These are phyloP conservation scores for Talaromyces stipitatus DNA, from an alignment of 495 filamentous ascomycete species.

Conservation along the genomic window DNA sequence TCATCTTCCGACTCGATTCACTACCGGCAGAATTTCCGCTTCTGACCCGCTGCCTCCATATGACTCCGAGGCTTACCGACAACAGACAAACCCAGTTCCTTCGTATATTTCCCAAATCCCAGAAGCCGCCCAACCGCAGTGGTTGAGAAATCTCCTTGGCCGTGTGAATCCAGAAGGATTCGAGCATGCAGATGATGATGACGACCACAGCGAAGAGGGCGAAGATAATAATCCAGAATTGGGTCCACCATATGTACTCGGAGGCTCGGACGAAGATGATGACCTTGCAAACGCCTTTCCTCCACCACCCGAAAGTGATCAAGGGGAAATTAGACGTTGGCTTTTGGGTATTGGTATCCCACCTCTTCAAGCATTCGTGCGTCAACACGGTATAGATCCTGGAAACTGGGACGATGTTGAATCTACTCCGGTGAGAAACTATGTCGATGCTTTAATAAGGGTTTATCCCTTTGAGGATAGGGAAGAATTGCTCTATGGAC, in stretches of 20 bases:
- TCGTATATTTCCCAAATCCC: slow-evolving; percentile 27
- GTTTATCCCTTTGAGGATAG: slow-evolving; percentile 21
- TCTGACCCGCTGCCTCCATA: slow-evolving; percentile 40
- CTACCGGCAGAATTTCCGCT: slow-evolving; percentile 33
- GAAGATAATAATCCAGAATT: background rate
- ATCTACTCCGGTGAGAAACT: slow-evolving; percentile 29
- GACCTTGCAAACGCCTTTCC: slow-evolving; percentile 8
- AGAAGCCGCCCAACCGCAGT: slow-evolving; percentile 26
- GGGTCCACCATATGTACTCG: too few relatives aligned
- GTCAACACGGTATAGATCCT: slow-evolving; percentile 35
- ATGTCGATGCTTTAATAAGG: slow-evolving; percentile 25
- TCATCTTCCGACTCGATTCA: slow-evolving; percentile 33
- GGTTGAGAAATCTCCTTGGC: slow-evolving; percentile 34
- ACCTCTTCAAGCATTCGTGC: slow-evolving; percentile 27
- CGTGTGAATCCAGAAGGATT: slow-evolving; percentile 22
- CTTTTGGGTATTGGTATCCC: slow-evolving; percentile 28
- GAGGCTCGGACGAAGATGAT: too few relatives aligned
- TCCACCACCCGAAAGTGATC: slow-evolving; percentile 19
- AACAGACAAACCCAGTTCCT: slow-evolving; percentile 31
- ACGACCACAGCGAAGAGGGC: slow-evolving; percentile 4
- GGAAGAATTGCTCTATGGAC: slow-evolving; percentile 22
- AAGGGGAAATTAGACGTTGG: slow-evolving; percentile 29
- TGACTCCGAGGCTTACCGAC: slow-evolving; percentile 33
- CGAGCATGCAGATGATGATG: slow-evolving; percentile 11
- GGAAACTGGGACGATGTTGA: slow-evolving; percentile 38